Percentiles rank a stretch among this genome's conserved stretches.
phyloP scores from a whole-genome alignment of 169 alveolate genomes.

The Cryptosporidium parvum region DNA sequence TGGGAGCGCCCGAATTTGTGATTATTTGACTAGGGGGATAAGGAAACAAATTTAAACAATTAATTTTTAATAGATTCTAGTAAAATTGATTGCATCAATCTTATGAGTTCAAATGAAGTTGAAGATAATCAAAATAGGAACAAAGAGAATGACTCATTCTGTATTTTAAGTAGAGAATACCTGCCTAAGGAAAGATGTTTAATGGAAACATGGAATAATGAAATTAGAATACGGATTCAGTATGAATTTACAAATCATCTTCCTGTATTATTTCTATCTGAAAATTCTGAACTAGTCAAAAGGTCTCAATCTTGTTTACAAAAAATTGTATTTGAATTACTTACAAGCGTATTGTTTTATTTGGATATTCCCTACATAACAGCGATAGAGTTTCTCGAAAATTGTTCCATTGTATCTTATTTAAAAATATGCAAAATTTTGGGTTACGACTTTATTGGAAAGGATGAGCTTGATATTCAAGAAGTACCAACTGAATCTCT shows the following conservation, averaged over 20 bases:
- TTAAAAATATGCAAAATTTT: conserved; percentile 35
- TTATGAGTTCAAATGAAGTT: conserved; percentile 31
- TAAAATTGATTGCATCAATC: neutral
- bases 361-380: conserved; percentile 6
- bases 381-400: conserved; percentile 63
- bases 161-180: conserved; percentile 25
- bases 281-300: neutral
- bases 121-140: neutral
- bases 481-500: conserved; percentile 25
- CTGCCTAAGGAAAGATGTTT: conserved; percentile 39
- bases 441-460: conserved; percentile 28
- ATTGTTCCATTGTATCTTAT: conserved; percentile 49
- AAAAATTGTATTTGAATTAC: conserved; percentile 47
- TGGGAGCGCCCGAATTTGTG: neutral
- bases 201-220: conserved; percentile 41
- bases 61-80: neutral
- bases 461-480: conserved; percentile 30
- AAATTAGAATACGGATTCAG: conserved; percentile 36
- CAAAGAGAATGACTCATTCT: neutral
- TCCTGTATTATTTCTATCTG: conserved; percentile 24
- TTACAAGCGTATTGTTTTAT: conserved; percentile 26
- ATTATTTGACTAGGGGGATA: neutral
- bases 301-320: conserved; percentile 33
- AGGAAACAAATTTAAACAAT: neutral
- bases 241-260: conserved; percentile 50